Evolutionary conservation across 1,139 yeast genomes (phyloP), one percentile per base, ranked within the genome.

Genomic region (Suhomyces choctaworum): DNA sequence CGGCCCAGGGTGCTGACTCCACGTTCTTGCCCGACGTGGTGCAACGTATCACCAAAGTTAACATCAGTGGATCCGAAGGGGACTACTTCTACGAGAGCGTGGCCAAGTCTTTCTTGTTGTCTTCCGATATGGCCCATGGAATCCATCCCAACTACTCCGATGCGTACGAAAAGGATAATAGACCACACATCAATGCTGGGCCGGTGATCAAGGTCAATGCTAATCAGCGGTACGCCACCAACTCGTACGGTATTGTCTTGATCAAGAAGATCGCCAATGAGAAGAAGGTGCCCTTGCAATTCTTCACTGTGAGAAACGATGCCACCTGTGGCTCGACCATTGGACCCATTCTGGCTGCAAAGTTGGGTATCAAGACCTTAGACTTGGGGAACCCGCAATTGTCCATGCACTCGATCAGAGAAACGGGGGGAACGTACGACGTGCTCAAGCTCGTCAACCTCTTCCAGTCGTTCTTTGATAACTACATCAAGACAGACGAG

Each of bases 121-220:
- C 97, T 0, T 88, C 96, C 0, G 98, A 92, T 58, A 92, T 88
- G 81, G 96, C 97, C 1, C 98, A 92, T 56, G 97, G 96, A 20
- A 83, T 90, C 24, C 96, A 92, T 57, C 98, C 98, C 42, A 92
- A 92, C 61, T 92, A 90, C 60, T 65, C 76, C 7, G 75, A 73
- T 34, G 77, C 77, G 50, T 86, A 92, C 58, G 98, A 92, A 57
- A 58, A 76, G 11, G 69, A 74, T 43, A 95, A 90, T 60, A 78
- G 80, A 45, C 97, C 98, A 1, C 73, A 74, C 36, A 65, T 92
- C 43, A 94, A 94, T 54, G 71, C 73, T 34, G 98, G 98, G 4
- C 97, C 97, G 0, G 97, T 89, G 8, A 79, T 92, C 56, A 92
- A 92, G 61, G 67, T 92, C 56, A 92, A 92, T 57, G 97, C 97